Evolutionary conservation across 2,329 filamentous ascomycete species (phyloP).

Genomic region (Colletotrichum sp.): DNA sequence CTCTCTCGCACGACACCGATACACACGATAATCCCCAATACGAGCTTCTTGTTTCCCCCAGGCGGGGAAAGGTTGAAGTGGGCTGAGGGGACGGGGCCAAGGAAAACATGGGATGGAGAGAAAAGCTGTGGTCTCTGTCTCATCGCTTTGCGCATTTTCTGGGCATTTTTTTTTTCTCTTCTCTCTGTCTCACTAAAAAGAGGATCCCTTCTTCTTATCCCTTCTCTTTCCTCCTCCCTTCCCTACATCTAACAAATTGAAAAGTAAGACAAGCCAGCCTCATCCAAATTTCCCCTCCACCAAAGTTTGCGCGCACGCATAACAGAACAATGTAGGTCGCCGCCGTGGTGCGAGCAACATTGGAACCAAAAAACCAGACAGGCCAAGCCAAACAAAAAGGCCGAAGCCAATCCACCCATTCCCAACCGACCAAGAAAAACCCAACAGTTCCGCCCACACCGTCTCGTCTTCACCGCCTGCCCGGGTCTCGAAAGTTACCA

Average conservation of each 20-base stretch:
- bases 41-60: background rate
- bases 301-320: background rate
- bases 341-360: background rate
- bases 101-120: background rate
- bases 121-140: background rate
- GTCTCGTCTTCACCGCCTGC: background rate
- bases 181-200: background rate
- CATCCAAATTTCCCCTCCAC: background rate
- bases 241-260: background rate
- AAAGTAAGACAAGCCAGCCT: background rate
- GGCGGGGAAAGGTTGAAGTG: background rate
- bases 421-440: background rate
- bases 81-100: background rate
- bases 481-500: background rate
- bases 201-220: background rate
- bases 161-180: background rate
- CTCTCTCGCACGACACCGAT: background rate
- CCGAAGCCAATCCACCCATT: background rate
- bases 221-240: background rate
- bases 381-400: background rate
- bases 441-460: background rate
- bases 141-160: background rate
- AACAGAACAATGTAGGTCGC: background rate
- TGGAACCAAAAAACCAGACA: background rate
- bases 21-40: background rate